Conservation (phyloP, 2,329 filamentous ascomycete species). For the Sporothrix pseudoabietina region DNA sequence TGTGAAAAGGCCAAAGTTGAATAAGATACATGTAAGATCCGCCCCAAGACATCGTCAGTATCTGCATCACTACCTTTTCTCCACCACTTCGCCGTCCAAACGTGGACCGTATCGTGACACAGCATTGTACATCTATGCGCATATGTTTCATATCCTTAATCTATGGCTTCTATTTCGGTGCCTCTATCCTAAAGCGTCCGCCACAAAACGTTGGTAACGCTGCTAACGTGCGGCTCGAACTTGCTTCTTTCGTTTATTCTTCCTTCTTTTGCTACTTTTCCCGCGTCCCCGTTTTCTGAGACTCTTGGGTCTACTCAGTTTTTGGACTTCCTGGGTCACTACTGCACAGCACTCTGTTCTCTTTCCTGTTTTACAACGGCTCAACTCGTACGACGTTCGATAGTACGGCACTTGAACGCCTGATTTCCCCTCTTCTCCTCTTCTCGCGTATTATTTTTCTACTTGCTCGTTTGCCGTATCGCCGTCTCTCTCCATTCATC, state of each 20-base stretch:
- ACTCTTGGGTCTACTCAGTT: background rate
- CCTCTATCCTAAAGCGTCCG: background rate
- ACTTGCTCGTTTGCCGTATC: background rate
- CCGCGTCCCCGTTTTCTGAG: background rate
- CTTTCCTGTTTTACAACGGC: background rate
- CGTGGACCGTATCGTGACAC: background rate
- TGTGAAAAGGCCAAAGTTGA: background rate
- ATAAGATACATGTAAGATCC: background rate
- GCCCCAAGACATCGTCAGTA: background rate
- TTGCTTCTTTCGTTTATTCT: conserved; percentile 9
- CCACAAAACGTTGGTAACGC: background rate
- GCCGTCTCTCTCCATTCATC: background rate
- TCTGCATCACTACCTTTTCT: background rate
- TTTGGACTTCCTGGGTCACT: background rate
- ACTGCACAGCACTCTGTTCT: background rate
- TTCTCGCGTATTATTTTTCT: background rate
- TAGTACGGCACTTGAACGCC: background rate
- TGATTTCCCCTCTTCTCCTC: background rate
- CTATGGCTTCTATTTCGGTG: background rate
- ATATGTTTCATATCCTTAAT: background rate
- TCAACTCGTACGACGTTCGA: conserved; percentile 8
- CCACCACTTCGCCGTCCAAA: conserved; percentile 8
- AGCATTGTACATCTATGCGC: background rate
- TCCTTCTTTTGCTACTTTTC: background rate
- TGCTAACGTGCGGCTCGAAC: background rate